Evolutionary conservation across 176 grass and related monocot genomes (phyloP).

Genomic region (Elaeis guineensis): DNA sequence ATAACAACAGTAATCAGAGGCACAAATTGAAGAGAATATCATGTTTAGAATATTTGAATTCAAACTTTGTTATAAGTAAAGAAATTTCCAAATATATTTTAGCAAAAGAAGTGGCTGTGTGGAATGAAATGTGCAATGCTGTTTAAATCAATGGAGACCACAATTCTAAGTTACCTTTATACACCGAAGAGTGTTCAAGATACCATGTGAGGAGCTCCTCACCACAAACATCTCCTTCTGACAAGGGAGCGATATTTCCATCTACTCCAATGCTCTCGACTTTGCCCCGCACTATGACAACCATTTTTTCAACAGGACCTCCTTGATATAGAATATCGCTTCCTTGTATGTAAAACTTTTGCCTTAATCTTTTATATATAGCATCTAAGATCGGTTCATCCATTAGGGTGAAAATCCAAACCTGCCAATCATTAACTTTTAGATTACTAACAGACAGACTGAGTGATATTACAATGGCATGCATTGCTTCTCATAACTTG

Average conservation of each 20-base stretch:
- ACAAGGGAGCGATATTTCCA: not conserved
- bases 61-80: too few relatives aligned
- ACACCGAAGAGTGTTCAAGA: not conserved
- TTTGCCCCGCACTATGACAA: conserved; percentile 1
- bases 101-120: too few relatives aligned
- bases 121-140: too few relatives aligned
- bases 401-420: not conserved
- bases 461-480: too few relatives aligned
- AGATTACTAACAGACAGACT: too few relatives aligned
- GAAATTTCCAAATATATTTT: too few relatives aligned
- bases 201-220: not conserved
- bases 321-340: not conserved
- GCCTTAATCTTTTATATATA: not conserved
- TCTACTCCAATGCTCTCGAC: not conserved
- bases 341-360: not conserved
- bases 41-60: too few relatives aligned
- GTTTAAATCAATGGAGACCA: not conserved
- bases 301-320: not conserved
- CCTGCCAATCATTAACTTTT: not conserved
- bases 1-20: too few relatives aligned
- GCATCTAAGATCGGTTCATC: not conserved
- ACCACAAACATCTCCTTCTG: conserved; percentile 1
- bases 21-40: too few relatives aligned
- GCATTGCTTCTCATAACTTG: too few relatives aligned
- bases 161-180: not conserved